phyloP scores from a whole-genome alignment of 2,329 filamentous ascomycete species.

The Ambrosiella beaveri region DNA sequence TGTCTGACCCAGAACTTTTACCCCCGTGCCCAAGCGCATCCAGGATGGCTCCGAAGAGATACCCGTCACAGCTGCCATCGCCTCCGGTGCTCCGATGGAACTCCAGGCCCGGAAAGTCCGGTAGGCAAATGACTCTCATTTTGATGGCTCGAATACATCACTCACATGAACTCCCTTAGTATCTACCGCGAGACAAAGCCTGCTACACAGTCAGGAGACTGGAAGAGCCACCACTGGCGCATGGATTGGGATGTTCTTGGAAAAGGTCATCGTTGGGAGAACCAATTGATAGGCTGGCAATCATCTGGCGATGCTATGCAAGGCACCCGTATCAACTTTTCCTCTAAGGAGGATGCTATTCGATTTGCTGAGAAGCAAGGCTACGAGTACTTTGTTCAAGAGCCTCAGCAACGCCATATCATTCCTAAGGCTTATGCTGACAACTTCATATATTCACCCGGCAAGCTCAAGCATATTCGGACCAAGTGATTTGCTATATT shows the following conservation, averaged over 20 bases:
- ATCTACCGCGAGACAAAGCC: slow-evolving; percentile 86
- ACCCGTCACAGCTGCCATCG: slow-evolving; percentile 62
- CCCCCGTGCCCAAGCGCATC: slow-evolving; percentile 72
- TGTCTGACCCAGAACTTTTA: slow-evolving; percentile 49
- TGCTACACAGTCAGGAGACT: slow-evolving; percentile 88
- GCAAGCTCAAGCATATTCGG: slow-evolving; percentile 73
- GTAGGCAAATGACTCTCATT: slow-evolving; percentile 32
- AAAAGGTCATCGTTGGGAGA: slow-evolving; percentile 96
- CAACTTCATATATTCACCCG: slow-evolving; percentile 75
- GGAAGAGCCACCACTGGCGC: slow-evolving; percentile 72
- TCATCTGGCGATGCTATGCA: slow-evolving; percentile 92
- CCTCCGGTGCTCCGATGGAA: slow-evolving; percentile 86
- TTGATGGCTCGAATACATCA: background rate
- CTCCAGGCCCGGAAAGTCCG: slow-evolving; percentile 86
- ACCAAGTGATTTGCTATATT: slow-evolving; percentile 45
- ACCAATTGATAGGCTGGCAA: slow-evolving; percentile 96
- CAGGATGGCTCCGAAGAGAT: slow-evolving; percentile 80
- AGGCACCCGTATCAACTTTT: slow-evolving; percentile 79
- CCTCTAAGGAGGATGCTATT: slow-evolving; percentile 85
- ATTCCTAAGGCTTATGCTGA: slow-evolving; percentile 89
- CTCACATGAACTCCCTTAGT: slow-evolving; percentile 28
- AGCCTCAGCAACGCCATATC: slow-evolving; percentile 77
- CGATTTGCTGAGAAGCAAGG: slow-evolving; percentile 95
- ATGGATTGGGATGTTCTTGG: slow-evolving; percentile 95
- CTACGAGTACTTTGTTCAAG: slow-evolving; percentile 97